Percentiles rank a stretch among this genome's conserved stretches.
Conservation (phyloP, 441 rosid species). For the Omphalea diandra region DNA sequence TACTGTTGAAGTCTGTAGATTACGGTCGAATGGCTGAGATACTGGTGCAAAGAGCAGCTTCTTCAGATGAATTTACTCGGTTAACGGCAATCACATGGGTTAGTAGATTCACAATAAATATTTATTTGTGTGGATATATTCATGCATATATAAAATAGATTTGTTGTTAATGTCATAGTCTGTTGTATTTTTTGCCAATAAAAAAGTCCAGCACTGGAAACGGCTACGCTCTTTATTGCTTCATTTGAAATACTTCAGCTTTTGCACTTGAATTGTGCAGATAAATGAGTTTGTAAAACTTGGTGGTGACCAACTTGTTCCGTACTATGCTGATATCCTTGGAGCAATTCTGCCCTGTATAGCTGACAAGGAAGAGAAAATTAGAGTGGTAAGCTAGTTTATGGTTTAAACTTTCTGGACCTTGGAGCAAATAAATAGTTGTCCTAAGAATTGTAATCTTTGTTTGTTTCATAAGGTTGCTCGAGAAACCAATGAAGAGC, state of each 20-base stretch:
- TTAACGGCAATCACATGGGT: slow-evolving; percentile 99
- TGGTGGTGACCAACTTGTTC: slow-evolving; percentile 98
- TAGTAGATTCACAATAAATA: slow-evolving; percentile 21
- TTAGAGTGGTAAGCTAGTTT: slow-evolving; percentile 81
- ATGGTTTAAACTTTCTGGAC: neutral
- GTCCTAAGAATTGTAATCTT: slow-evolving; percentile 21
- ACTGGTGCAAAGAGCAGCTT: slow-evolving; percentile 93
- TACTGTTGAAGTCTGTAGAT: slow-evolving; percentile 99
- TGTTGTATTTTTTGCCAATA: neutral
- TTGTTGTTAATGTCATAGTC: neutral
- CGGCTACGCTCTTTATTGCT: neutral
- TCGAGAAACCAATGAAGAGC: slow-evolving; percentile 99
- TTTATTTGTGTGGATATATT: neutral
- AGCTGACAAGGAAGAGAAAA: slow-evolving; percentile 99
- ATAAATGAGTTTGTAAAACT: slow-evolving; percentile 99
- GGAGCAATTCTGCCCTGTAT: slow-evolving; percentile 99
- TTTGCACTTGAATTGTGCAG: slow-evolving; percentile 42
- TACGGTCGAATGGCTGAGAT: slow-evolving; percentile 99
- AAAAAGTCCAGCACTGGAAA: neutral
- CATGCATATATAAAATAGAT: neutral
- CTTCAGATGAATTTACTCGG: slow-evolving; percentile 96
- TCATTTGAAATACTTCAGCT: slow-evolving; percentile 2
- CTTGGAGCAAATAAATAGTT: neutral
- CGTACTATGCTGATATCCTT: slow-evolving; percentile 91
- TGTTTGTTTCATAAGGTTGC: slow-evolving; percentile 62